A percentile compares a stretch with the other conserved stretches of the same genome.
These are phyloP conservation scores for Corylus heterophylla DNA, from an alignment of 306 rosid species.

Conservation along the genomic window DNA sequence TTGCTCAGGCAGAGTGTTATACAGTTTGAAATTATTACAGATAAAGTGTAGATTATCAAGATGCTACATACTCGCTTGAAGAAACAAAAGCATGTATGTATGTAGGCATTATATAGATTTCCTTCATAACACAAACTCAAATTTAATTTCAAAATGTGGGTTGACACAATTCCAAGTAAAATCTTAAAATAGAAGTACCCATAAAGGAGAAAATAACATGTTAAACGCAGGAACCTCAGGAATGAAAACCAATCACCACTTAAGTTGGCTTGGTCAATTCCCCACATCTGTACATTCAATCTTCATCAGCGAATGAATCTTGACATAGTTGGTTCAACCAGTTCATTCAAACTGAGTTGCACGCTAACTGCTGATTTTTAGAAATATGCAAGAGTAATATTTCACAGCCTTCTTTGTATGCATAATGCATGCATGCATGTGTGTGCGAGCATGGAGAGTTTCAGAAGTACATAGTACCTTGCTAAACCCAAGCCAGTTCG, in stretches of 20 bases:
- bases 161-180: neutral
- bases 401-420: neutral
- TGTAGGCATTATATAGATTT: neutral
- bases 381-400: conserved; percentile 4
- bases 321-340: neutral
- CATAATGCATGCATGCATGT: neutral
- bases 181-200: neutral
- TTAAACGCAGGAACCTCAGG: neutral
- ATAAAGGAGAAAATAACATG: neutral
- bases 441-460: neutral
- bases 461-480: conserved; percentile 52
- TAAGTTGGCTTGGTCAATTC: neutral
- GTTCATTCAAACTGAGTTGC: neutral
- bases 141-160: neutral
- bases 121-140: neutral
- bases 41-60: no score
- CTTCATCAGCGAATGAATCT: neutral
- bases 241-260: conserved; percentile 1
- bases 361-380: neutral
- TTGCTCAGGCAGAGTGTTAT: no score
- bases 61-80: no score
- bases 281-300: neutral
- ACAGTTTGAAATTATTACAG: no score
- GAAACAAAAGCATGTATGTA: neutral
- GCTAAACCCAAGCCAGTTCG: conserved; percentile 95